phyloP scores from a whole-genome alignment of 306 rosid genomes.

The Pyrus communis region DNA sequence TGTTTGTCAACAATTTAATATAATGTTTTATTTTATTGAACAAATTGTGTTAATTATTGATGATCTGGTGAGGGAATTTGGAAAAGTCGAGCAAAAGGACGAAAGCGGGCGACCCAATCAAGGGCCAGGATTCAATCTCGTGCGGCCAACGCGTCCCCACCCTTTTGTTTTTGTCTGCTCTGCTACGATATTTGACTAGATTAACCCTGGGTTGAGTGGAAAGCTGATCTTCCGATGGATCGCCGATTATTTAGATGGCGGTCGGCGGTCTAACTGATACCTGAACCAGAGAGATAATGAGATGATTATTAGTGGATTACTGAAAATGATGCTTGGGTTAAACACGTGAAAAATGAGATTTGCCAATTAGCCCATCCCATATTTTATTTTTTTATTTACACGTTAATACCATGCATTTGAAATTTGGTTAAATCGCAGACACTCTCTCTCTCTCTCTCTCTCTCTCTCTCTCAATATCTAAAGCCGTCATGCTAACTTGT shows the following conservation, averaged over 20 bases:
- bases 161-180: not conserved
- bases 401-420: too few species aligned
- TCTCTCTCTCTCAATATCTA: too few species aligned
- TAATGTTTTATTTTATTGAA: not conserved
- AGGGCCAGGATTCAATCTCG: conserved; percentile 10
- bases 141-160: conserved; percentile 9
- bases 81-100: not conserved
- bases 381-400: too few species aligned
- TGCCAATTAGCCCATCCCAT: too few species aligned
- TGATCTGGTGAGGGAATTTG: not conserved
- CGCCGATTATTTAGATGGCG: conserved; percentile 14
- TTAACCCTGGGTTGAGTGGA: not conserved
- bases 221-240: not conserved
- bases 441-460: too few species aligned
- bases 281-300: not conserved
- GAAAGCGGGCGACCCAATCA: conserved; percentile 4
- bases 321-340: not conserved
- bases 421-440: too few species aligned
- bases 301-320: not conserved
- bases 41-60: not conserved
- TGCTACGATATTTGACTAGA: not conserved
- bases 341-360: not conserved
- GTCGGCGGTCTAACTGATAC: not conserved
- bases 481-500: too few species aligned
- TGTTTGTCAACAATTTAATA: conserved; percentile 22